Percentiles rank a stretch among this genome's conserved stretches.
Evolutionary conservation across 2,329 filamentous ascomycete species (phyloP).

Genomic region (Pseudocercospora cruenta): DNA sequence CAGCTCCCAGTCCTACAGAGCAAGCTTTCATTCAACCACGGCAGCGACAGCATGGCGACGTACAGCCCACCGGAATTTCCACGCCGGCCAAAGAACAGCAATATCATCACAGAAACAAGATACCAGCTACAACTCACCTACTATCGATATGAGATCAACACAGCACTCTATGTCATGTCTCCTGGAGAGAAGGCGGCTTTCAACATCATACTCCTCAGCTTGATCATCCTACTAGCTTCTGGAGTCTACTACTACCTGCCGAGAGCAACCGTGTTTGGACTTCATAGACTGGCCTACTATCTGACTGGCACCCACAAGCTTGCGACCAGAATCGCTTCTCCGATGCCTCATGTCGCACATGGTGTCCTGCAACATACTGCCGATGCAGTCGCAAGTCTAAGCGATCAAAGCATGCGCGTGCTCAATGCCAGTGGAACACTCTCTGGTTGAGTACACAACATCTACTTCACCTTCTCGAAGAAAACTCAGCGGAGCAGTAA

Average conservation of each 20-base stretch:
- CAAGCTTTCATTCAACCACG: background rate
- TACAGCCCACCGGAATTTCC: conserved; percentile 33
- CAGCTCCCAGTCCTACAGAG: background rate
- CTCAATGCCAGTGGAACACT: conserved; percentile 17
- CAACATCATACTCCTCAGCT: conserved; percentile 30
- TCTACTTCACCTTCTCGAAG: no score
- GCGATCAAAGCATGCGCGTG: conserved; percentile 7
- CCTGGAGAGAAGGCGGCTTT: conserved; percentile 34
- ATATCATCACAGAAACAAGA: conserved; percentile 22
- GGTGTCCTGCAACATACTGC: conserved; percentile 20
- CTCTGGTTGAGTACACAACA: no score
- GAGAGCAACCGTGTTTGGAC: conserved; percentile 15
- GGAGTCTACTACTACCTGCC: conserved; percentile 31
- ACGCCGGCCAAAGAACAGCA: conserved; percentile 26
- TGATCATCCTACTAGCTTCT: conserved; percentile 25
- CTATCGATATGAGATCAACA: conserved; percentile 36
- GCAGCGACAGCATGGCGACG: conserved; percentile 28
- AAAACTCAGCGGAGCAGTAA: no score
- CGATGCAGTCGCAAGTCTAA: conserved; percentile 20
- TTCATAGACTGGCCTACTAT: conserved; percentile 28
- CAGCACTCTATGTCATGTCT: conserved; percentile 35
- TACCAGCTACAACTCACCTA: conserved; percentile 33
- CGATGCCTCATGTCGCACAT: conserved; percentile 13
- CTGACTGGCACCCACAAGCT: conserved; percentile 23
- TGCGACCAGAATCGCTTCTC: conserved; percentile 4